Percentiles rank a stretch among this genome's conserved stretches.
Conservation (phyloP, 495 filamentous ascomycete genomes). For the Penicillium macrosclerotiorum region DNA sequence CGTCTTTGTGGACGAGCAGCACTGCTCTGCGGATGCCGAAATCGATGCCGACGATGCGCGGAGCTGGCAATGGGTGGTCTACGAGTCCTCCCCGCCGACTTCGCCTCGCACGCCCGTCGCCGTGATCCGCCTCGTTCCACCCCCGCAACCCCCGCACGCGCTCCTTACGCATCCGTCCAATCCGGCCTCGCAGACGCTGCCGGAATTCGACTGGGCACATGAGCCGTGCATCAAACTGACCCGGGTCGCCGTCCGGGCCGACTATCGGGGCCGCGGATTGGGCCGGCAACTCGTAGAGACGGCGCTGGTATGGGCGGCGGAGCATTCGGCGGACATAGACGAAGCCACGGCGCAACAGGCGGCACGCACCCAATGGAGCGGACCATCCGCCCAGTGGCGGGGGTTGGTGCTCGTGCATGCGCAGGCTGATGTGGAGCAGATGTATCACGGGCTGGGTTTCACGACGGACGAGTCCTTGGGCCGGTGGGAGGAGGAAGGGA, state of each 20-base stretch:
- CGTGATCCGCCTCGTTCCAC: constrained; percentile 75
- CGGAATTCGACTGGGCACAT: constrained; percentile 26
- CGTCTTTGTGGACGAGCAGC: constrained; percentile 80
- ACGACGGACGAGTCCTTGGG: constrained; percentile 67
- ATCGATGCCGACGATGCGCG: constrained; percentile 76
- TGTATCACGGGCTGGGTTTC: constrained; percentile 70
- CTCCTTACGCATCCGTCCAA: constrained; percentile 21
- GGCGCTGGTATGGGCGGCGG: constrained; percentile 59
- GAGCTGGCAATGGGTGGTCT: constrained; percentile 80
- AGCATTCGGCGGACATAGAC: constrained; percentile 51
- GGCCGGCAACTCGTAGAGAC: constrained; percentile 59
- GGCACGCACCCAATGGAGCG: constrained; percentile 38
- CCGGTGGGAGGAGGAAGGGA: constrained; percentile 79
- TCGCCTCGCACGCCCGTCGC: constrained; percentile 44
- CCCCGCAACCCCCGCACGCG: constrained; percentile 64
- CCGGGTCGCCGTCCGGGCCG: constrained; percentile 63
- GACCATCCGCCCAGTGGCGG: constrained; percentile 47
- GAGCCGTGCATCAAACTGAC: constrained; percentile 80
- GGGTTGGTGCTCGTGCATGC: constrained; percentile 75
- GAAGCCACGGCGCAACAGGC: constrained; percentile 23
- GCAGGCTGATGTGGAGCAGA: constrained; percentile 56
- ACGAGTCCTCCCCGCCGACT: constrained; percentile 25
- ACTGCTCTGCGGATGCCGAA: constrained; percentile 64
- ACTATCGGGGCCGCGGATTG: constrained; percentile 63
- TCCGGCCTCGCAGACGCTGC: not conserved